phyloP scores from a whole-genome alignment of 495 filamentous ascomycete species.

The Cercophora samala region DNA sequence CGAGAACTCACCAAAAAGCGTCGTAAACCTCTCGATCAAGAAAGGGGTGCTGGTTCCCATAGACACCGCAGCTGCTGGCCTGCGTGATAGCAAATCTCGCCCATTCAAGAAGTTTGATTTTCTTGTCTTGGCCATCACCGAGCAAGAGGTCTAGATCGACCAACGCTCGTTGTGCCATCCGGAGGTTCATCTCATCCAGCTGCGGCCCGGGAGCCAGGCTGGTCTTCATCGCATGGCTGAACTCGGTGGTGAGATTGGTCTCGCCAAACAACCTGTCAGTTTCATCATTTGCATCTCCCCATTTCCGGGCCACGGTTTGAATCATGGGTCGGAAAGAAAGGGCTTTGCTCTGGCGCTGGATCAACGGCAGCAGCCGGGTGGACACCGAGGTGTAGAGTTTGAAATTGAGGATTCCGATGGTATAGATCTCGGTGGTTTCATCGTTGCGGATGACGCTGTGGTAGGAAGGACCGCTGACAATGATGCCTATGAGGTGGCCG shows the following conservation, averaged over 20 bases:
- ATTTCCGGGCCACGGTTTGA: neutral
- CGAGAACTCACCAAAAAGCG: neutral
- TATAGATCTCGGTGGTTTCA: conserved; percentile 2
- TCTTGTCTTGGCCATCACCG: neutral
- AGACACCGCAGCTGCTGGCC: neutral
- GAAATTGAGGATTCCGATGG: neutral
- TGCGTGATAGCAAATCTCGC: neutral
- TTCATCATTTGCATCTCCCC: neutral
- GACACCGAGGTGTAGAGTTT: neutral
- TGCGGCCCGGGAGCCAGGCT: neutral
- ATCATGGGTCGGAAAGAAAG: neutral
- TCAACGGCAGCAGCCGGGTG: neutral
- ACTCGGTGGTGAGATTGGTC: neutral
- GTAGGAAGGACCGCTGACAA: neutral
- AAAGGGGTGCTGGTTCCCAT: neutral
- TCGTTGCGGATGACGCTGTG: neutral
- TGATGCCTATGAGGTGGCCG: neutral
- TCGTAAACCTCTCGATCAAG: neutral
- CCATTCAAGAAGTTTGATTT: neutral
- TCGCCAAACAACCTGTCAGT: neutral
- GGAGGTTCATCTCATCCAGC: neutral
- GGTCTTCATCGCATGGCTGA: neutral
- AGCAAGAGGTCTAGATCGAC: neutral
- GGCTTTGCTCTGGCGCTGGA: neutral
- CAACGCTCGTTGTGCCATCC: neutral